Evolutionary conservation across 768 basidiomycete species (phyloP), one percentile per base, ranked within the genome.

Genomic region (Suillus clintonianus): DNA sequence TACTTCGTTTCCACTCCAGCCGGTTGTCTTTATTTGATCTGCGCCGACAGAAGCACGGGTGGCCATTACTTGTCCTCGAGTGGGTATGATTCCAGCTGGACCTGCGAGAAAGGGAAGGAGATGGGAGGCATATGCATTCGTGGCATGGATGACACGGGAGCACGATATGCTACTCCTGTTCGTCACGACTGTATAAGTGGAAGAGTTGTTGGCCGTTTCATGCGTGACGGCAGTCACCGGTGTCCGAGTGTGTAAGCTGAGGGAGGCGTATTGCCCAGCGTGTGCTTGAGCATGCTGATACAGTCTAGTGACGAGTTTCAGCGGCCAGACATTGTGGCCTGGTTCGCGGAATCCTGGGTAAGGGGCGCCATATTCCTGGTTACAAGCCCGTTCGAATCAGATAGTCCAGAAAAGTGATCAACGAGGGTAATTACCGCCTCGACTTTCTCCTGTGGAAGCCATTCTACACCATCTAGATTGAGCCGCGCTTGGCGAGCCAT

Each of bases 111-210:
- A 83, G 0, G 91, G 90, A n/a, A 97, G 79, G 41, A 97, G 83
- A 68, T 90, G 82, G 4, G 89, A 85, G 13, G 88, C 85, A 64
- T 96, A 95, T 0, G 80, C 95, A 69, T 97, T 97, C 11, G 93
- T 95, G 0, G 92, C 93, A 71, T 95, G 93, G 5, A 97, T 78
- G 50, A 97, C 84, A 64, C 88, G 86, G 22, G 80, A 74, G 65
- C 90, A 88, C 5, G 71, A 47, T 24, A 94, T 72, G 1, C 70
- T 66, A 1, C 95, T 94, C n/a, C 92, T 84, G 0, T 87, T 83
- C 0, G 94, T 95, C 5, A 72, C 67, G 14, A 91, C 72, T 0
- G 70, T 70, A 14, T 78, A 80, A 11, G 63, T 14, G 6, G 62
- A 50, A 5, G 45, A 22, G 13, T 41, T 63, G 3, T 50, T 24